Conservation (phyloP, 768 basidiomycete genomes). For the Pleurotus citrinopileatus region DNA sequence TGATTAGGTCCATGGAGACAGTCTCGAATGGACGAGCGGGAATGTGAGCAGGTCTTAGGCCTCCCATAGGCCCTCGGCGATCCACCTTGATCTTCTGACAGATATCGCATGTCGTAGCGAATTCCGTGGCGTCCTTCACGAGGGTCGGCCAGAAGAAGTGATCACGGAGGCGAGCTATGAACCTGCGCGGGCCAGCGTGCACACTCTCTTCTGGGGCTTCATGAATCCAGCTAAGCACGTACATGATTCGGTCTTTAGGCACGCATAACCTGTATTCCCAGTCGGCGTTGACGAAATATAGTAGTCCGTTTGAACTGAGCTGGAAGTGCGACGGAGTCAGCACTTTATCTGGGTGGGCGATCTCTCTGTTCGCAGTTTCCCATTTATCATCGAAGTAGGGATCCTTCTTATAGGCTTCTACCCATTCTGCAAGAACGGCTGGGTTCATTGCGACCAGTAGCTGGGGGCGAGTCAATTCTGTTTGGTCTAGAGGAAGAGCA, state of each 20-base stretch:
- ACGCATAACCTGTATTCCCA: slow-evolving; percentile 11
- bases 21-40: slow-evolving; percentile 19
- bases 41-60: slow-evolving; percentile 18
- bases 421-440: not conserved
- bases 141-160: slow-evolving; percentile 9
- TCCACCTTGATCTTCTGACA: slow-evolving; percentile 24
- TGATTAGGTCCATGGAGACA: slow-evolving; percentile 21
- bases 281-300: slow-evolving; percentile 13
- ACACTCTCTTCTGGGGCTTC: not conserved
- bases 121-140: slow-evolving; percentile 13
- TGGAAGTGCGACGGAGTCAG: slow-evolving; percentile 2
- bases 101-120: slow-evolving; percentile 17
- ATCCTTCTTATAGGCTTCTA: slow-evolving; percentile 1
- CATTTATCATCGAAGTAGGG: not conserved
- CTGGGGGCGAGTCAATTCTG: not conserved
- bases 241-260: not conserved
- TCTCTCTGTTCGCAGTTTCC: not conserved
- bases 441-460: not conserved
- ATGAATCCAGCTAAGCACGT: not conserved
- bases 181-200: not conserved
- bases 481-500: not conserved
- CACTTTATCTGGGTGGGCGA: not conserved
- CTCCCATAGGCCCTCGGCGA: slow-evolving; percentile 13
- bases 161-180: not conserved
- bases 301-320: slow-evolving; percentile 2